These are phyloP conservation scores for Blastocystis sp. DNA, from an alignment of 352 stramenopile species.

Conservation along the genomic window DNA sequence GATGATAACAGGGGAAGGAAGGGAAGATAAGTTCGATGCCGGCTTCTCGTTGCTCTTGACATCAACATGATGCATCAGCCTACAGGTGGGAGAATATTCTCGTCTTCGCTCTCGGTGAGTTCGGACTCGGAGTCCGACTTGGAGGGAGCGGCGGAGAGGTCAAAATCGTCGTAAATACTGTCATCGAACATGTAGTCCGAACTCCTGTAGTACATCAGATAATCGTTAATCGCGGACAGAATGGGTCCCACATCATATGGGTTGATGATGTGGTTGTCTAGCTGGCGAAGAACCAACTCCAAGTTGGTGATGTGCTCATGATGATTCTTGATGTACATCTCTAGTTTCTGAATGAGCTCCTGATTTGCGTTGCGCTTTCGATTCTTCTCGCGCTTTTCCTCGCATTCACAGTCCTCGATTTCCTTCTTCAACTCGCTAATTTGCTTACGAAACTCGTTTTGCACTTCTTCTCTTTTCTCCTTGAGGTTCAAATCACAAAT, in stretches of 20 bases:
- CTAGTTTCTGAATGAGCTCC: neutral
- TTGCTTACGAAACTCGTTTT: neutral
- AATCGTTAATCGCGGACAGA: neutral
- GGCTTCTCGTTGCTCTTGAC: neutral
- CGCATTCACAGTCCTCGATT: slow-evolving; percentile 37
- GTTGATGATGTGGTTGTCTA: slow-evolving; percentile 55
- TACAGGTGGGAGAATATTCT: neutral
- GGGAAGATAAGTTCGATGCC: neutral
- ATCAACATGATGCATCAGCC: neutral
- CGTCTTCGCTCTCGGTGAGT: neutral
- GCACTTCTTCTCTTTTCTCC: slow-evolving; percentile 46
- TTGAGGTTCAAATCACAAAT: neutral
- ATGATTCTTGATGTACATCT: slow-evolving; percentile 47
- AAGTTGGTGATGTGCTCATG: slow-evolving; percentile 50
- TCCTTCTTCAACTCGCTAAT: slow-evolving; percentile 11
- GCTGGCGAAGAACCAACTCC: slow-evolving; percentile 30
- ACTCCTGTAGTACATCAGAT: neutral
- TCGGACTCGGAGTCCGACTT: neutral
- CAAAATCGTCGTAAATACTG: neutral
- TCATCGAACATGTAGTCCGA: neutral
- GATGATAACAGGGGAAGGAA: neutral
- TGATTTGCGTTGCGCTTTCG: slow-evolving; percentile 42
- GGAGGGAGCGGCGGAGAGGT: neutral
- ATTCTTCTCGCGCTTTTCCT: slow-evolving; percentile 8
- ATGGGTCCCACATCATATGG: neutral